Evolutionary conservation across 805 yeast species (phyloP).

Genomic region (Cyberlindnera euphorbiiphila): DNA sequence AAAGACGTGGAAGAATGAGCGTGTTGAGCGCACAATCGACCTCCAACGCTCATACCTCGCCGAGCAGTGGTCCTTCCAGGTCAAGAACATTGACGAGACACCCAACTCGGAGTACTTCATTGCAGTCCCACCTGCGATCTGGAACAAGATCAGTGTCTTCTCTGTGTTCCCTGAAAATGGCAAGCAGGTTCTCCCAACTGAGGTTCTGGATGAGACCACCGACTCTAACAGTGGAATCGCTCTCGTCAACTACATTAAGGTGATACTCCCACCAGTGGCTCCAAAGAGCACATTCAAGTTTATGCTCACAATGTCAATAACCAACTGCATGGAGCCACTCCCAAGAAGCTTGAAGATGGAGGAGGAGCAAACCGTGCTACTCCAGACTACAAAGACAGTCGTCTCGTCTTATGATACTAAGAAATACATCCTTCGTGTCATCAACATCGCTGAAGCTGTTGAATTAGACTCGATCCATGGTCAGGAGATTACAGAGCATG

Average conservation of each 20-base stretch:
- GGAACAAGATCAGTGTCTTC: constrained; percentile 41
- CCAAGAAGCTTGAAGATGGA: constrained; percentile 61
- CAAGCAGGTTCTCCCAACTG: constrained; percentile 24
- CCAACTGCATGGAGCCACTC: constrained; percentile 48
- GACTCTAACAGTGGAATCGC: constrained; percentile 25
- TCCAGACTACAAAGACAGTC: constrained; percentile 52
- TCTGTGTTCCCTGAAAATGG: constrained; percentile 34
- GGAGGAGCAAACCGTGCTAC: constrained; percentile 57
- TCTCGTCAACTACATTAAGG: constrained; percentile 38
- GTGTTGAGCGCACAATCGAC: constrained; percentile 57
- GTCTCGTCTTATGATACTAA: constrained; percentile 59
- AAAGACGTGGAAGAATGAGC: constrained; percentile 47
- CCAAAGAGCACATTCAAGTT: constrained; percentile 54
- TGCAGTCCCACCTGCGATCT: constrained; percentile 49
- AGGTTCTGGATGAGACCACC: constrained; percentile 26
- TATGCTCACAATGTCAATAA: constrained; percentile 44
- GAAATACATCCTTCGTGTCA: constrained; percentile 38
- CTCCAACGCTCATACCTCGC: constrained; percentile 61
- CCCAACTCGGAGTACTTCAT: constrained; percentile 56
- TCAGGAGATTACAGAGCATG: constrained; percentile 32
- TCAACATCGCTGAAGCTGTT: constrained; percentile 44
- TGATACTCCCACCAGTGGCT: constrained; percentile 58
- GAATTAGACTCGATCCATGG: constrained; percentile 34
- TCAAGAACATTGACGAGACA: constrained; percentile 51
- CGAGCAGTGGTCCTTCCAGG: constrained; percentile 53